Evolutionary conservation across 306 rosid species (phyloP).

Genomic region (Medicago lupulina): DNA sequence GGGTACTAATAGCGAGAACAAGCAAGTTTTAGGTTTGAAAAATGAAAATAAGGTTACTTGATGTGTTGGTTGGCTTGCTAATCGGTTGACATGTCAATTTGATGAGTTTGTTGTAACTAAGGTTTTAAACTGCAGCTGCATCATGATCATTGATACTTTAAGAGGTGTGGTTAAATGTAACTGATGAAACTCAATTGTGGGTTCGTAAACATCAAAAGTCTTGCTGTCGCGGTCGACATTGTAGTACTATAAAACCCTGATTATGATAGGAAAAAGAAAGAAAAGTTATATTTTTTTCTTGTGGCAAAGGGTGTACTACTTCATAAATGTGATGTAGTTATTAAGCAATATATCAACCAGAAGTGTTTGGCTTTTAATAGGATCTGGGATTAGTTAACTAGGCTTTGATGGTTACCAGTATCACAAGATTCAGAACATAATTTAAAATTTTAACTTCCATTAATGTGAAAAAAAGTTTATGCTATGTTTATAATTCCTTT

Average conservation of each 20-base stretch:
- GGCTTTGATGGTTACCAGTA: background rate
- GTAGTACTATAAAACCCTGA: background rate
- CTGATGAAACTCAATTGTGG: background rate
- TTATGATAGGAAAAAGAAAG: background rate
- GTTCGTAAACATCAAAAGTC: background rate
- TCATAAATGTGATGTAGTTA: background rate
- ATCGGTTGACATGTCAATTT: background rate
- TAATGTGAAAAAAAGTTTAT: background rate
- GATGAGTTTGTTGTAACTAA: background rate
- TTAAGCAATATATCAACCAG: conserved; percentile 2
- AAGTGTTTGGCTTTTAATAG: conserved; percentile 1
- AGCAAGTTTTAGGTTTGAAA: conserved; percentile 4
- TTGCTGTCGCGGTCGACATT: background rate
- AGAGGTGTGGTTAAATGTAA: background rate
- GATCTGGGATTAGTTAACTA: background rate
- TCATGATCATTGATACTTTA: background rate
- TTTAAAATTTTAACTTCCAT: background rate
- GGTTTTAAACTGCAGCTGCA: background rate
- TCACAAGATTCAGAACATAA: background rate
- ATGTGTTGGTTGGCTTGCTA: background rate
- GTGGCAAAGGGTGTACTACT: background rate
- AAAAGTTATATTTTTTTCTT: background rate
- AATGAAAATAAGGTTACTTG: background rate
- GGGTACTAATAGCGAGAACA: background rate
- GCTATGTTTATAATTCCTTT: conserved; percentile 10